Conservation (phyloP, 768 basidiomycete species). For the Phylloporus sp. region DNA sequence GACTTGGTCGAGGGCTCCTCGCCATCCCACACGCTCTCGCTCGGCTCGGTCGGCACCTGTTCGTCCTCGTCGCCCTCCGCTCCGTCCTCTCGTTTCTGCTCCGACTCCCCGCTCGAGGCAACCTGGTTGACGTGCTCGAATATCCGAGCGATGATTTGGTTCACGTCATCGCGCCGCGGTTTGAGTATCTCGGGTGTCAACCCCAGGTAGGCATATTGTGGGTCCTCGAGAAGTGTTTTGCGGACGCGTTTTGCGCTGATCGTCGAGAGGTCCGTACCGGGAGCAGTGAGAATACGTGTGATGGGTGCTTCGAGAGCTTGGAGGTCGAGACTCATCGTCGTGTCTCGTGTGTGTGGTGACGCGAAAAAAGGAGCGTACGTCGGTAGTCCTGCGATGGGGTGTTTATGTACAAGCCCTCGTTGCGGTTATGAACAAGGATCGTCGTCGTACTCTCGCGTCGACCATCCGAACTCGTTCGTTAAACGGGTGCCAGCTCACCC, state of each 20-base stretch:
- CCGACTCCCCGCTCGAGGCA: constrained; percentile 21
- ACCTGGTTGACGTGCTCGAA: constrained; percentile 53
- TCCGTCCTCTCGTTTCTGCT: constrained; percentile 18
- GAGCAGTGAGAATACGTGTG: constrained; percentile 65
- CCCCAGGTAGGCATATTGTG: constrained; percentile 33
- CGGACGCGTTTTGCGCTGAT: constrained; percentile 90
- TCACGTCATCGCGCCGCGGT: constrained; percentile 62
- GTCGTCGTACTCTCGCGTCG: constrained; percentile 9
- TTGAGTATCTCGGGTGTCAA: constrained; percentile 59
- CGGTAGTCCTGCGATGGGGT: not conserved
- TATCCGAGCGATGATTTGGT: constrained; percentile 60
- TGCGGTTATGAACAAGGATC: not conserved
- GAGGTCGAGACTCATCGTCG: constrained; percentile 56
- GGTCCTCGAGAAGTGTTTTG: constrained; percentile 54
- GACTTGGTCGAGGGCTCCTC: constrained; percentile 18
- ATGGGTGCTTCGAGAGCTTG: constrained; percentile 56
- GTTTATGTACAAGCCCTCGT: not conserved
- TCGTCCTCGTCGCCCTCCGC: constrained; percentile 20
- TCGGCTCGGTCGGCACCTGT: constrained; percentile 10
- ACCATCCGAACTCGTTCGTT: constrained; percentile 1
- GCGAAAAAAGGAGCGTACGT: not conserved
- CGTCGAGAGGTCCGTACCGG: constrained; percentile 69
- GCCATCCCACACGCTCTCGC: constrained; percentile 8
- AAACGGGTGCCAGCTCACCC: constrained; percentile 5
- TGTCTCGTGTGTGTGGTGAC: constrained; percentile 1